Evolutionary conservation across 2,329 filamentous ascomycete species (phyloP), one percentile per base, ranked within the genome.

Genomic region (Talaromyces islandicus): DNA sequence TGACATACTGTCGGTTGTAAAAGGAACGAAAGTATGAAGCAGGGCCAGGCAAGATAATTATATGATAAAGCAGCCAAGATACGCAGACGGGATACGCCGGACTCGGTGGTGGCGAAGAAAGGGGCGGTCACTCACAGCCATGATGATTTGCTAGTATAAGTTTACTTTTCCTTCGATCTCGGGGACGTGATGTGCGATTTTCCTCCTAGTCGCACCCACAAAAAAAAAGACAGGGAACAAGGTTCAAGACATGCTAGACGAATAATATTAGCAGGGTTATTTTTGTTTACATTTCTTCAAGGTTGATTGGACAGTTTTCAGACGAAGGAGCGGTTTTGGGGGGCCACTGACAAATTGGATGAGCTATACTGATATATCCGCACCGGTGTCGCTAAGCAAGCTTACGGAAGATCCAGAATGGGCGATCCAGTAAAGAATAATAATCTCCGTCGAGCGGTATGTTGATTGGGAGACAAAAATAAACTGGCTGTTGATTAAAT

Each of bases 101-200:
- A 52, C 48, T 52, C 21, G 19, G 19, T 29, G 25, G 30, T 29
- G 54, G 54, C 30, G 32, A 53, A 53, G 43, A 19, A 55, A 59
- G 38, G 59, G 46, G 54, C 48, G 57, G 60, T 54, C 38, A 59
- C 60, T 60, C 56, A 62, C 60, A 54, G 57, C 55, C 60, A 62
- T 62, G 14, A 21, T 59, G 54, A 57, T 57, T 57, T 41, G 54
- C 38, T 46, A 25, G 11, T 59, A 51, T 38, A 38, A 9, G 12
- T 30, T 7, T 55, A 11, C 57, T 46, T 29, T 54, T 38, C 43
- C 38, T 38, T 25, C 38, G 35, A 54, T 48, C 10, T 41, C 41
- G 51, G 27, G 19, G 57, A 11, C 30, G 14, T 12, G 46, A 59
- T 32, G 24, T n/a, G 27, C 57, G 11, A 30, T 21, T 35, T 55